A percentile compares a stretch with the other conserved stretches of the same genome.
Evolutionary conservation across 2,329 filamentous ascomycete species (phyloP).

Genomic region (Aspergillus pseudonomiae): DNA sequence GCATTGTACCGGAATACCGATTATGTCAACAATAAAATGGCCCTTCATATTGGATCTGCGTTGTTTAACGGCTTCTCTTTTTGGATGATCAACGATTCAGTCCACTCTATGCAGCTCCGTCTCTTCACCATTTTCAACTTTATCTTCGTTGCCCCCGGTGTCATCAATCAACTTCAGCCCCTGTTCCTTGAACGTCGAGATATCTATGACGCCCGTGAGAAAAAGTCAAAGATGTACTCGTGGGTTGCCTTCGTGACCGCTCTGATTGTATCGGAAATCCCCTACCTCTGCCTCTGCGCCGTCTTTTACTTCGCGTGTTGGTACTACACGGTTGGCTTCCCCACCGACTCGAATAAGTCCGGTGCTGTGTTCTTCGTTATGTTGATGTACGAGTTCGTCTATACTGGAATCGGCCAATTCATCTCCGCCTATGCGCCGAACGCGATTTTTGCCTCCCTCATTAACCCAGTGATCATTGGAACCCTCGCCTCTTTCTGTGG

Average conservation of each 20-base stretch:
- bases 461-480: slow-evolving; percentile 71
- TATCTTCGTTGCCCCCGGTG: slow-evolving; percentile 55
- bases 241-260: slow-evolving; percentile 74
- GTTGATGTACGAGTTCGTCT: slow-evolving; percentile 72
- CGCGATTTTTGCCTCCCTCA: slow-evolving; percentile 70
- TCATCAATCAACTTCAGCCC: slow-evolving; percentile 58
- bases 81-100: slow-evolving; percentile 65
- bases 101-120: slow-evolving; percentile 70
- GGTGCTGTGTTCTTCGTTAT: slow-evolving; percentile 68
- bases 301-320: slow-evolving; percentile 71
- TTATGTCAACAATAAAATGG: slow-evolving; percentile 67
- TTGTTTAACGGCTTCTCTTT: slow-evolving; percentile 61
- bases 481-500: slow-evolving; percentile 35
- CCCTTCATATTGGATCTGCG: slow-evolving; percentile 55
- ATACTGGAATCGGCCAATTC: slow-evolving; percentile 74
- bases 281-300: slow-evolving; percentile 63
- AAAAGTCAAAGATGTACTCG: slow-evolving; percentile 72
- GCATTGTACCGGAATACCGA: slow-evolving; percentile 68
- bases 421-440: slow-evolving; percentile 73
- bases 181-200: slow-evolving; percentile 70
- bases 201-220: slow-evolving; percentile 68
- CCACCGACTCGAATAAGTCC: slow-evolving; percentile 35
- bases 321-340: slow-evolving; percentile 69
- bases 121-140: slow-evolving; percentile 72
- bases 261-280: slow-evolving; percentile 71